phyloP scores from a whole-genome alignment of 2,329 filamentous ascomycete genomes.

The Saccharata proteae region DNA sequence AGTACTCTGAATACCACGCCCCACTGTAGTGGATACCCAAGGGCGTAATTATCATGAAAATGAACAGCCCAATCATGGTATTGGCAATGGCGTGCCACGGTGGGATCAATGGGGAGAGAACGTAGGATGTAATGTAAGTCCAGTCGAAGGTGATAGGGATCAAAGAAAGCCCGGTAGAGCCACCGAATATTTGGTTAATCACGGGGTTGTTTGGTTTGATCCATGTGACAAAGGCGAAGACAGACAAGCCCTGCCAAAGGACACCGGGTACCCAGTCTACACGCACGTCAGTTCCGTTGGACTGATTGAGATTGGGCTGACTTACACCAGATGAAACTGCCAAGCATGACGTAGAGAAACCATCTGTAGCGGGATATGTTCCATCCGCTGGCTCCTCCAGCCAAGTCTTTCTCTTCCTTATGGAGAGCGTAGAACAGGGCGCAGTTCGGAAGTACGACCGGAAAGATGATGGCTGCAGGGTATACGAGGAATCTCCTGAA shows the following conservation, averaged over 20 bases:
- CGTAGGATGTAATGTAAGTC: slow-evolving; percentile 19
- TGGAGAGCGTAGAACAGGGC: slow-evolving; percentile 17
- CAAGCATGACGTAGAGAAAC: slow-evolving; percentile 14
- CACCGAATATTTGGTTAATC: slow-evolving; percentile 18
- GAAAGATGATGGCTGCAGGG: slow-evolving; percentile 18
- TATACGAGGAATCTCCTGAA: slow-evolving; percentile 15
- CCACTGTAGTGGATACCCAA: slow-evolving; percentile 40
- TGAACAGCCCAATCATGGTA: slow-evolving; percentile 26
- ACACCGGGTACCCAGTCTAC: slow-evolving; percentile 19
- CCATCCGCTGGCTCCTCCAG: slow-evolving; percentile 14
- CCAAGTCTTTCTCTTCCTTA: slow-evolving; percentile 6
- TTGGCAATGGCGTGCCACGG: slow-evolving; percentile 50
- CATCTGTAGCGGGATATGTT: slow-evolving; percentile 14
- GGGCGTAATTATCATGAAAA: slow-evolving; percentile 10
- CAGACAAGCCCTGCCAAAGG: slow-evolving; percentile 10
- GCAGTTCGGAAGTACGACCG: slow-evolving; percentile 13
- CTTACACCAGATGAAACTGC: slow-evolving; percentile 15
- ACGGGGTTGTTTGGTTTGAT: slow-evolving; percentile 14
- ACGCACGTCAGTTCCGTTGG: no score
- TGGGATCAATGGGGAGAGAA: slow-evolving; percentile 11
- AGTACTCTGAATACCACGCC: slow-evolving; percentile 49
- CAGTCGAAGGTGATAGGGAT: slow-evolving; percentile 18
- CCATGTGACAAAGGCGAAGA: slow-evolving; percentile 18
- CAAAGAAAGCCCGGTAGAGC: slow-evolving; percentile 1
- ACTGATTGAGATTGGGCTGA: no score